Percentiles rank a stretch among this genome's conserved stretches.
These are phyloP conservation scores for Candida golubevii DNA, from an alignment of 805 yeast genomes.

Conservation along the genomic window DNA sequence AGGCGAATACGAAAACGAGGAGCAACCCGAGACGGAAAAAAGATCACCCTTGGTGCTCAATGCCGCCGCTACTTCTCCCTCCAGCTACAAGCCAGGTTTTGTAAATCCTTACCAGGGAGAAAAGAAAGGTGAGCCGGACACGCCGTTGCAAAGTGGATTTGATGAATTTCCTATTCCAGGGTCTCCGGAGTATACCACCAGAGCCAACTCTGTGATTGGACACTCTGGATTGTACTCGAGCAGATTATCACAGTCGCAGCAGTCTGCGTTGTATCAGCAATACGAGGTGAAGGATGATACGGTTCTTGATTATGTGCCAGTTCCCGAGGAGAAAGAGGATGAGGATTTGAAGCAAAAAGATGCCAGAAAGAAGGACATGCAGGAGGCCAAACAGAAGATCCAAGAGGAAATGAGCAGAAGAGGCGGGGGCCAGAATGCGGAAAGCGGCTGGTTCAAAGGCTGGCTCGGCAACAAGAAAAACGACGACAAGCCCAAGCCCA, in stretches of 20 bases:
- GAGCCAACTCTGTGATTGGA: slow-evolving; percentile 42
- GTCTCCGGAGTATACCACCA: slow-evolving; percentile 40
- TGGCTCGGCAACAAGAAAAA: slow-evolving; percentile 35
- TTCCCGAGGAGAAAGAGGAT: slow-evolving; percentile 33
- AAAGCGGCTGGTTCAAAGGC: slow-evolving; percentile 48
- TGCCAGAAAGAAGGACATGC: slow-evolving; percentile 32
- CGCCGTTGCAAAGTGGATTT: slow-evolving; percentile 19
- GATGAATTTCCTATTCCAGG: slow-evolving; percentile 44
- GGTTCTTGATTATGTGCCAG: slow-evolving; percentile 39
- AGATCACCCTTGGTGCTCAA: slow-evolving; percentile 8
- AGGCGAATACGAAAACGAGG: slow-evolving; percentile 10
- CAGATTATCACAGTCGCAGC: slow-evolving; percentile 41
- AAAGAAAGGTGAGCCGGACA: slow-evolving; percentile 2
- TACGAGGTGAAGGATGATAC: slow-evolving; percentile 44
- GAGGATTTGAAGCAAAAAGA: slow-evolving; percentile 38
- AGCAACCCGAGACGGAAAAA: slow-evolving; percentile 1
- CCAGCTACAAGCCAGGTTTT: slow-evolving; percentile 14
- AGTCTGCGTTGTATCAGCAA: slow-evolving; percentile 40
- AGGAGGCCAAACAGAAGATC: slow-evolving; percentile 16
- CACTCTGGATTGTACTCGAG: slow-evolving; percentile 34
- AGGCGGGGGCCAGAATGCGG: slow-evolving; percentile 19
- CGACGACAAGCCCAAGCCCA: slow-evolving; percentile 59
- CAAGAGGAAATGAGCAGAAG: slow-evolving; percentile 13
- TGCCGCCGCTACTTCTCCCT: slow-evolving; percentile 5
- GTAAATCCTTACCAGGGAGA: slow-evolving; percentile 27